Evolutionary conservation across 768 basidiomycete species (phyloP), one percentile per base, ranked within the genome.

Genomic region (Kwoniella europaea): DNA sequence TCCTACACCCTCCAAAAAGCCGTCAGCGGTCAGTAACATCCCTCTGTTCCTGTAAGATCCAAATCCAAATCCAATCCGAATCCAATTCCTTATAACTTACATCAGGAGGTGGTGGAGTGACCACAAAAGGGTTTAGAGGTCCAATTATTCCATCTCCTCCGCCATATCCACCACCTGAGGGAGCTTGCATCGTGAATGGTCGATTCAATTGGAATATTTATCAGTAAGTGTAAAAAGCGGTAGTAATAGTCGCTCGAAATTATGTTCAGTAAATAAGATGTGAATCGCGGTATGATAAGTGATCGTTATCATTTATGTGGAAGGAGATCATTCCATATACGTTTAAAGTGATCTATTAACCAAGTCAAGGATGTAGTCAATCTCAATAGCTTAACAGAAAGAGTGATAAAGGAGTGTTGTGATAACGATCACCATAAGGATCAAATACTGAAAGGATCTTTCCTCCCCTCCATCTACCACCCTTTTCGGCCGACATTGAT

Each of bases 51-150:
- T n/a, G n/a, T n/a, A n/a, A n/a, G n/a, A n/a, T n/a, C n/a, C n/a
- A n/a, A n/a, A n/a, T n/a, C n/a, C n/a, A n/a, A n/a, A n/a, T n/a
- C n/a, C n/a, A n/a, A n/a, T n/a, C n/a, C n/a, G n/a, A n/a, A n/a
- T n/a, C n/a, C n/a, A n/a, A n/a, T n/a, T n/a, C n/a, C n/a, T n/a
- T n/a, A n/a, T n/a, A n/a, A n/a, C 75, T 43, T 35, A 79, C 77
- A 68, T 80, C 75, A 12, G 71, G 66, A 7, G 74, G 71, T 0
- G 79, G 79, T 12, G 79, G 79, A 12, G 72, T 72, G 44, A 75
- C 60, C 7, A 72, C 76, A 43, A 76, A 80, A 50, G 79, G 79
- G 57, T 80, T 80, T 16, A 80, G 69, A 10, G 79, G 79, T 12
- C 69, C 79, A 22, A 69, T 35, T 18, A 77, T 66, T 18, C 76